Conservation (phyloP, 306 rosid genomes). For the Abrus precatorius region DNA sequence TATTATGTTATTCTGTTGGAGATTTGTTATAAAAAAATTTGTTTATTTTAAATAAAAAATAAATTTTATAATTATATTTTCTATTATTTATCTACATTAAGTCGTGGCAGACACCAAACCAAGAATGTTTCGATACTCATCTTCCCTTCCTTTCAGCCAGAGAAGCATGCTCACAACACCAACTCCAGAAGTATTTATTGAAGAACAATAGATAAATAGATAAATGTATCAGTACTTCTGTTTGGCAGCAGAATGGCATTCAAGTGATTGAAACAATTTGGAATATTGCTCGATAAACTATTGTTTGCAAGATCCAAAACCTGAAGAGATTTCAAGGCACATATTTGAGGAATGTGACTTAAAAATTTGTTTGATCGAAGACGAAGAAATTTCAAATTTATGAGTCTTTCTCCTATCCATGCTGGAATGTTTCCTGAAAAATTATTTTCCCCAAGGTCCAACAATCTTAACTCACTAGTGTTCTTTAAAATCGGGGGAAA, state of each 20-base stretch:
- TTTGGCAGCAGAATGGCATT: conserved; percentile 21
- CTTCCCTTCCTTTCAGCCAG: neutral
- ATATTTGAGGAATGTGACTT: neutral
- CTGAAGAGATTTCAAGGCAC: conserved; percentile 4
- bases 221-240: neutral
- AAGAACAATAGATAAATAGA: neutral
- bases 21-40: no score
- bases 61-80: no score
- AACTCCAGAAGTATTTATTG: neutral
- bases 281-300: conserved; percentile 28
- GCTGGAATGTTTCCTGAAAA: neutral
- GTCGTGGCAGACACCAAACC: no score
- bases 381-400: neutral
- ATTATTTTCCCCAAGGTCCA: conserved; percentile 23
- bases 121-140: neutral
- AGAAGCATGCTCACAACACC: neutral
- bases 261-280: conserved; percentile 44
- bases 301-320: conserved; percentile 48
- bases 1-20: no score
- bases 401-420: conserved; percentile 10
- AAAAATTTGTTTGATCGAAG: conserved; percentile 5
- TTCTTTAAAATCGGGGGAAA: conserved; percentile 12
- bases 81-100: no score
- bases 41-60: no score
- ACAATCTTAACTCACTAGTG: neutral